A percentile compares a stretch with the other conserved stretches of the same genome.
These are phyloP conservation scores for Blastomyces silverae DNA, from an alignment of 2,329 filamentous ascomycete species.

Conservation along the genomic window DNA sequence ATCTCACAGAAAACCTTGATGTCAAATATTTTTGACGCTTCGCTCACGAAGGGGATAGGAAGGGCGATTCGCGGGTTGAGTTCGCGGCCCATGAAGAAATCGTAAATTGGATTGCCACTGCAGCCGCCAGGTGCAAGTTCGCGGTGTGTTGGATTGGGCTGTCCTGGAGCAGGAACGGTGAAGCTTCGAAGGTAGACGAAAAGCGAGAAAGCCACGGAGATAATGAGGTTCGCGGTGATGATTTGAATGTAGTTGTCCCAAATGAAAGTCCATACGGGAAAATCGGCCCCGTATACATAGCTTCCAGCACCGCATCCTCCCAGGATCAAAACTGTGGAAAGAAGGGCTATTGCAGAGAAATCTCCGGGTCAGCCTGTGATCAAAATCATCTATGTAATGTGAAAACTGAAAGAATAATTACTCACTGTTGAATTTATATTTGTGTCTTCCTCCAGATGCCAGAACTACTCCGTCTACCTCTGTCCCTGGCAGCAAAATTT, in stretches of 20 bases:
- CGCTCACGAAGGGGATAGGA: slow-evolving; percentile 59
- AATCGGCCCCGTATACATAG: slow-evolving; percentile 67
- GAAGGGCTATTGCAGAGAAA: slow-evolving; percentile 53
- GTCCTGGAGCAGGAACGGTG: slow-evolving; percentile 51
- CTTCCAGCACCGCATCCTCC: slow-evolving; percentile 68
- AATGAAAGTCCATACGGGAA: slow-evolving; percentile 86
- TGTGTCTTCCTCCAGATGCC: slow-evolving; percentile 62
- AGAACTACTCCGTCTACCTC: slow-evolving; percentile 65
- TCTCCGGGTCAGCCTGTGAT: not conserved
- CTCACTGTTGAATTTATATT: slow-evolving; percentile 74
- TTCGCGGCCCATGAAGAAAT: slow-evolving; percentile 95
- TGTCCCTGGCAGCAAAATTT: slow-evolving; percentile 67
- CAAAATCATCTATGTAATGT: no score
- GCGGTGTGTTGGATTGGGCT: slow-evolving; percentile 63
- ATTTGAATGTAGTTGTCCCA: slow-evolving; percentile 85
- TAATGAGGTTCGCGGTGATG: slow-evolving; percentile 71
- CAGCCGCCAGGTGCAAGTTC: slow-evolving; percentile 76
- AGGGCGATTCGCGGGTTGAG: slow-evolving; percentile 73
- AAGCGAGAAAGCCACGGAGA: slow-evolving; percentile 64
- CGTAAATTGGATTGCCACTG: slow-evolving; percentile 79
- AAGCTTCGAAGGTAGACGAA: slow-evolving; percentile 82
- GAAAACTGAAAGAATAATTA: not conserved
- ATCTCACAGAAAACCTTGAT: slow-evolving; percentile 87
- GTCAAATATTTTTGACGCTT: slow-evolving; percentile 51
- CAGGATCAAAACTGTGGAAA: slow-evolving; percentile 66